Evolutionary conservation across 1,284 basidiomycete species (phyloP), one percentile per base, ranked within the genome.

Genomic region (Apiotrichum montevideense): DNA sequence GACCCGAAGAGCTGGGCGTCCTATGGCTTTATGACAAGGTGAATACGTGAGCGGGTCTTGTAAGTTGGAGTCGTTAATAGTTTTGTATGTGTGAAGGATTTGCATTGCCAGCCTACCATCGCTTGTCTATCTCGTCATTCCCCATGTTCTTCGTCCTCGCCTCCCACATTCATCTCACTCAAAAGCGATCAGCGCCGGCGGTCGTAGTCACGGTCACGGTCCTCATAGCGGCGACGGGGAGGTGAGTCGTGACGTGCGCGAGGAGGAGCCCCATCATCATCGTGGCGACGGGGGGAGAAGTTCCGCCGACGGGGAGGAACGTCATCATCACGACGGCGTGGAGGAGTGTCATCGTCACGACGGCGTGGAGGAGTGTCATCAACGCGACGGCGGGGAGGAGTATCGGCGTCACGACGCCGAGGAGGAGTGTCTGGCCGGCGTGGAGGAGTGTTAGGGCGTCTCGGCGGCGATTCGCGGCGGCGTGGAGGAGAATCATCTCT

Each of bases 381-480:
- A 32, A 15, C 46, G n/a, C 55, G 61, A 15, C 56, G 59, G 6
- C 49, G 59, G 2, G 58, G 61, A 14, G 64, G 42, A 11, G 43
- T 29, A 53, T 52, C 37, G 8, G 37, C 54, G 37, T 52, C 50
- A 21, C 59, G 50, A 11, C 29, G 29, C 14, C 44, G 44, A 8
- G 66, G 57, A 11, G 62, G 61, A 39, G 47, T 37, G 29, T 39
- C 47, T 3, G 46, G 34, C 29, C 46, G 33, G 11, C 46, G 33
- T 6, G 46, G 34, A 8, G 54, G 56, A 21, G 49, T 48, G 8
- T 44, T 45, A 45, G 47, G 46, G 40, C 50, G 61, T 52, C 42
- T 58, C 41, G 63, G 58, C 4, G 50, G 54, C 3, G 53, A 46
- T 42, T 54, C 56, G 32, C 62, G 57, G 14, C 58, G 52, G 13